Conservation (phyloP, 306 rosid genomes). For the Trichosanthes truncata region DNA sequence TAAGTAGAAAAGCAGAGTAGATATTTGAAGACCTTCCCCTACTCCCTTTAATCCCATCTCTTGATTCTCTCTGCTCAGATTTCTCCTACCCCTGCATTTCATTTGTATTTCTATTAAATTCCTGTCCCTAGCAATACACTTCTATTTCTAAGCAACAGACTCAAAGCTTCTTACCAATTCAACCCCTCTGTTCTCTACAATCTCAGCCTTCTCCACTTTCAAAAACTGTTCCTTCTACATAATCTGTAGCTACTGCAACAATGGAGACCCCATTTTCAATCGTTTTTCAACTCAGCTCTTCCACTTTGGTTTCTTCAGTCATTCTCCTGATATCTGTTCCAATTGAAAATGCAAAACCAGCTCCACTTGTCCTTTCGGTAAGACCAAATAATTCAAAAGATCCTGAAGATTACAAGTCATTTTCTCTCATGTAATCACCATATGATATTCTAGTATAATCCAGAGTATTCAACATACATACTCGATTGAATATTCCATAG, state of each 20-base stretch:
- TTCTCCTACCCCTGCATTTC: too few species aligned
- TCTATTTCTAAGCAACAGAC: neutral
- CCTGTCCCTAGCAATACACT: too few species aligned
- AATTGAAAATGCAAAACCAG: too few species aligned
- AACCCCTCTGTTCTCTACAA: neutral
- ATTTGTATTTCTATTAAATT: too few species aligned
- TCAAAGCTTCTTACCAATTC: neutral
- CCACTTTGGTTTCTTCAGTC: neutral
- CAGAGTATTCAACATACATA: neutral
- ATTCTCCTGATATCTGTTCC: too few species aligned
- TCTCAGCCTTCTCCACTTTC: neutral
- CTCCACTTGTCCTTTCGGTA: too few species aligned
- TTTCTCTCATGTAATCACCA: neutral
- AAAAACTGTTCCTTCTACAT: neutral
- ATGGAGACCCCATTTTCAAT: neutral
- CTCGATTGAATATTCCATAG: neutral
- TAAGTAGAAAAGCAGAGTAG: neutral
- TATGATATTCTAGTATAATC: neutral
- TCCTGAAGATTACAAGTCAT: too few species aligned
- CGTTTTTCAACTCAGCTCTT: too few species aligned
- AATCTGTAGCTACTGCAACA: neutral
- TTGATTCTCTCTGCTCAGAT: too few species aligned
- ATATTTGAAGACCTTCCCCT: neutral
- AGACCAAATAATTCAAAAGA: too few species aligned
- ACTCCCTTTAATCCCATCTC: too few species aligned